phyloP scores from a whole-genome alignment of 345 rosid genomes.

The Syzygium aromaticum region DNA sequence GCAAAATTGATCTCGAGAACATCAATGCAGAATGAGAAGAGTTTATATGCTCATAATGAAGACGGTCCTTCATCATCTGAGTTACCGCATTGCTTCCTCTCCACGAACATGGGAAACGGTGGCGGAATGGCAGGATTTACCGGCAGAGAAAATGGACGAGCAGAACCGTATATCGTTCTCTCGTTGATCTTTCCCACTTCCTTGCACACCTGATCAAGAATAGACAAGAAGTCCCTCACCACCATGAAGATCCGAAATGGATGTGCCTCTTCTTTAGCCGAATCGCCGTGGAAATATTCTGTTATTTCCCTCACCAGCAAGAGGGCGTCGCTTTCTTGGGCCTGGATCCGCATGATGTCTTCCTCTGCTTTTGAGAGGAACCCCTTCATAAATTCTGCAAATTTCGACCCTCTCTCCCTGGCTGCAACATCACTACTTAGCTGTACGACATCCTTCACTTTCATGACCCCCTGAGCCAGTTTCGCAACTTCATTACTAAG shows the following conservation, averaged over 20 bases:
- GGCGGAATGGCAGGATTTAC: conserved; percentile 21
- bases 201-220: conserved; percentile 88
- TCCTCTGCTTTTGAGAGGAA: conserved; percentile 64
- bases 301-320: conserved; percentile 70
- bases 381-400: conserved; percentile 48
- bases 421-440: conserved; percentile 21
- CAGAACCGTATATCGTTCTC: conserved; percentile 57
- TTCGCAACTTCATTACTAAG: conserved; percentile 49
- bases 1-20: background rate
- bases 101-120: conserved; percentile 35
- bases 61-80: conserved; percentile 30
- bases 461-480: conserved; percentile 43
- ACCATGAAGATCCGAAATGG: conserved; percentile 67
- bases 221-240: conserved; percentile 76
- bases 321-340: conserved; percentile 30
- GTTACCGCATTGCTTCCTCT: conserved; percentile 18
- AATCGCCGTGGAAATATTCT: conserved; percentile 85
- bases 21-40: background rate
- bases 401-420: conserved; percentile 26
- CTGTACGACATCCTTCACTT: conserved; percentile 39
- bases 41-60: background rate
- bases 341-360: conserved; percentile 49
- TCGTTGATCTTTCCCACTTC: conserved; percentile 87
- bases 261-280: conserved; percentile 68
- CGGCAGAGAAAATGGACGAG: conserved; percentile 23